Evolutionary conservation across 495 filamentous ascomycete species (phyloP).

Genomic region (Hyaloscypha hepaticicola): DNA sequence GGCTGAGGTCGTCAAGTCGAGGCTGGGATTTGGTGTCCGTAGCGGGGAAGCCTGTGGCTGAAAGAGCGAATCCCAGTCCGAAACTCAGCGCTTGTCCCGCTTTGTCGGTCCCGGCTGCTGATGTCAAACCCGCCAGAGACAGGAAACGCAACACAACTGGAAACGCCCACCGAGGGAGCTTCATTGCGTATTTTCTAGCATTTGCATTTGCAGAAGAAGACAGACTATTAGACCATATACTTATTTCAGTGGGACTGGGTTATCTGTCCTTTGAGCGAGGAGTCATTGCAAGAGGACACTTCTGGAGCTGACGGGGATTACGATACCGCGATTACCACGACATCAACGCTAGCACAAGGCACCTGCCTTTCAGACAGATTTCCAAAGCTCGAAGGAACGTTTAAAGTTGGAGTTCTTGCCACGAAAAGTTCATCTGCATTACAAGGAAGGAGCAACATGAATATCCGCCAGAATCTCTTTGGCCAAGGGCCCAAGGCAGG

Average conservation of each 20-base stretch:
- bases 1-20: slow-evolving; percentile 26
- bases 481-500: slow-evolving; percentile 29
- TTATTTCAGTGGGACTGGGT: slow-evolving; percentile 4
- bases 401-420: neutral
- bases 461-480: slow-evolving; percentile 32
- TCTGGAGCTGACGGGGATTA: neutral
- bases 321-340: slow-evolving; percentile 4
- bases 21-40: slow-evolving; percentile 24
- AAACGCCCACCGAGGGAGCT: slow-evolving; percentile 21
- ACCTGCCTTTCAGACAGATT: neutral
- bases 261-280: slow-evolving; percentile 22
- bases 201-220: slow-evolving; percentile 2
- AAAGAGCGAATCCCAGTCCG: slow-evolving; percentile 22
- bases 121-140: slow-evolving; percentile 31
- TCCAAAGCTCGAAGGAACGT: neutral
- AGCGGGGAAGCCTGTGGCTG: slow-evolving; percentile 2
- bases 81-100: slow-evolving; percentile 17
- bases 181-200: slow-evolving; percentile 19
- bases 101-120: slow-evolving; percentile 11
- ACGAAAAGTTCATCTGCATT: neutral
- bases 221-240: neutral
- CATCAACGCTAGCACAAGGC: neutral
- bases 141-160: slow-evolving; percentile 29
- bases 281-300: slow-evolving; percentile 19
- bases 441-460: slow-evolving; percentile 20